These are phyloP conservation scores for Fraxinus velutina DNA, from an alignment of 305 asterid species.

Conservation along the genomic window DNA sequence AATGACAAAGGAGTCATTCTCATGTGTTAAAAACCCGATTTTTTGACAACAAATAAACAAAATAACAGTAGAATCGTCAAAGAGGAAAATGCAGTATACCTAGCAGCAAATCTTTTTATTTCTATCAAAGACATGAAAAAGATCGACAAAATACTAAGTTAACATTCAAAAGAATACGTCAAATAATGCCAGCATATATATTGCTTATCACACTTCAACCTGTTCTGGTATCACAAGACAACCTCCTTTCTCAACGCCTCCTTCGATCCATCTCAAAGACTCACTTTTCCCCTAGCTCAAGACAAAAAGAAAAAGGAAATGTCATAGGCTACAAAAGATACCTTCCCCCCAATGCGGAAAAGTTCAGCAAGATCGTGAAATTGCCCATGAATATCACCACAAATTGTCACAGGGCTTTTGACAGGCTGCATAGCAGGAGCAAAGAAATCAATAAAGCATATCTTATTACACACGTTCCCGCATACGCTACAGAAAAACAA, in stretches of 20 bases:
- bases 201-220: slow-evolving; percentile 4
- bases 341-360: slow-evolving; percentile 99
- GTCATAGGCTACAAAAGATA: slow-evolving; percentile 29
- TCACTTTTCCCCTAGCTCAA: not conserved
- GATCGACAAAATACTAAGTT: not conserved
- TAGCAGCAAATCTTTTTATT: not conserved
- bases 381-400: slow-evolving; percentile 99
- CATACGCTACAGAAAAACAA: not conserved
- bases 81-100: not conserved
- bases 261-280: slow-evolving; percentile 16
- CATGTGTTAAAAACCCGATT: not conserved
- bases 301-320: slow-evolving; percentile 9
- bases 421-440: slow-evolving; percentile 73
- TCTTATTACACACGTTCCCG: not conserved
- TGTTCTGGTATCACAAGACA: slow-evolving; percentile 17
- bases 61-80: not conserved
- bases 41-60: not conserved
- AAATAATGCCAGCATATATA: not conserved
- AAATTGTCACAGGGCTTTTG: slow-evolving; percentile 93
- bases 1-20: not conserved
- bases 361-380: slow-evolving; percentile 97
- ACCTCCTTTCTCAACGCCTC: slow-evolving; percentile 10
- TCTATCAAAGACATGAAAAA: not conserved
- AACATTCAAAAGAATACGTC: not conserved
- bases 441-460: slow-evolving; percentile 24